Conservation (phyloP, 306 rosid species). For the Bauhinia variegata region DNA sequence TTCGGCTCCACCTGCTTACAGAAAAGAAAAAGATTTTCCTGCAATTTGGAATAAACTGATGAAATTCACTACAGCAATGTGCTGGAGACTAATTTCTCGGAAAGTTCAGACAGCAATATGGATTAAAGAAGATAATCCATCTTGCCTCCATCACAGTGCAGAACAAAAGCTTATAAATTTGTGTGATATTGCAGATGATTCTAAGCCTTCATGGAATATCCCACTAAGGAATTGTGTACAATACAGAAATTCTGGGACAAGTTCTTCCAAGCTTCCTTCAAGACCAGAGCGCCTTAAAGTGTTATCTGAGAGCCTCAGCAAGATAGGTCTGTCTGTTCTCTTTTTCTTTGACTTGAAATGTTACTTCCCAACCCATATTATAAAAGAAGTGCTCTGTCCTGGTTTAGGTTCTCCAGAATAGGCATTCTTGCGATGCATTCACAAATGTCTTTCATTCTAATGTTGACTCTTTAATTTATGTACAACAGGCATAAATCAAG, state of each 20-base stretch:
- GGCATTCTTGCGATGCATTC: conserved; percentile 14
- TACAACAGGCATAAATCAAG: conserved; percentile 61
- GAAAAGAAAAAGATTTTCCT: conserved; percentile 72
- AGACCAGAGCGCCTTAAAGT: conserved; percentile 68
- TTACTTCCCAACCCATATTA: conserved; percentile 16
- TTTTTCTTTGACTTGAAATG: conserved; percentile 25
- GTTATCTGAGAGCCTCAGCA: conserved; percentile 66
- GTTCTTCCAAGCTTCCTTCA: conserved; percentile 57
- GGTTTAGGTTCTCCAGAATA: neutral
- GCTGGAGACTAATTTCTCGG: conserved; percentile 90
- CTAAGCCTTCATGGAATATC: conserved; percentile 72
- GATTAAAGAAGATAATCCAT: conserved; percentile 67
- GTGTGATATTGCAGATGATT: conserved; percentile 71
- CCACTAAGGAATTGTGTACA: conserved; percentile 72
- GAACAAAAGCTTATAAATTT: conserved; percentile 56
- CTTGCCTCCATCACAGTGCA: conserved; percentile 62
- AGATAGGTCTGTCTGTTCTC: conserved; percentile 60
- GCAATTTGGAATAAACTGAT: conserved; percentile 78
- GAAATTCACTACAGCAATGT: conserved; percentile 85
- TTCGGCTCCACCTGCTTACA: conserved; percentile 93
- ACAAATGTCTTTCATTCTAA: conserved; percentile 22
- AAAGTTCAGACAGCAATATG: conserved; percentile 95
- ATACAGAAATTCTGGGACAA: conserved; percentile 43
- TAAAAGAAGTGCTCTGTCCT: too few relatives aligned
- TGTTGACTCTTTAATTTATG: conserved; percentile 31